Conservation (phyloP, 192 early-diverging fungal species). For the Podila horticola region DNA sequence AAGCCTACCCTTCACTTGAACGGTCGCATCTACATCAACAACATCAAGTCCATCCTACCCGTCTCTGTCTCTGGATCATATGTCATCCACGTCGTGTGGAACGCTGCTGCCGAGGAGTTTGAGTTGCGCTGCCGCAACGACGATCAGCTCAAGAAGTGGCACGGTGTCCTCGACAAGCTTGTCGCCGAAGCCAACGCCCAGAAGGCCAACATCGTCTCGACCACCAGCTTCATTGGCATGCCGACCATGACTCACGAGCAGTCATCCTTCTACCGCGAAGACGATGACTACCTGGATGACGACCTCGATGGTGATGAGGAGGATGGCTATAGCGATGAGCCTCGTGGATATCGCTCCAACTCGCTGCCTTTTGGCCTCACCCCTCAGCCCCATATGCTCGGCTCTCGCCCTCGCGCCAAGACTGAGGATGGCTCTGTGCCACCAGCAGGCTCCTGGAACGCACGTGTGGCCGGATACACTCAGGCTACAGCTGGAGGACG, state of each 20-base stretch:
- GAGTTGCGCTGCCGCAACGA: slow-evolving; percentile 88
- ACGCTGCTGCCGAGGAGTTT: slow-evolving; percentile 81
- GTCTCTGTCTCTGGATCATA: slow-evolving; percentile 57
- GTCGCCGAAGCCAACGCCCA: slow-evolving; percentile 63
- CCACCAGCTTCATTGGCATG: slow-evolving; percentile 44
- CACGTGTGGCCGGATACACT: slow-evolving; percentile 29
- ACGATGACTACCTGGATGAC: slow-evolving; percentile 61
- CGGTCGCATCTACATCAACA: slow-evolving; percentile 88
- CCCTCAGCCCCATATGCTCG: slow-evolving; percentile 37
- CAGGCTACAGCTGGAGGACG: slow-evolving; percentile 29
- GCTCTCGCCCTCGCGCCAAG: slow-evolving; percentile 44
- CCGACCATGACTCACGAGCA: slow-evolving; percentile 34
- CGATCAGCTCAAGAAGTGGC: slow-evolving; percentile 95
- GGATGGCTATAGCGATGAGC: slow-evolving; percentile 29
- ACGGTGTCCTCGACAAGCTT: slow-evolving; percentile 76
- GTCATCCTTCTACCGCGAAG: slow-evolving; percentile 53
- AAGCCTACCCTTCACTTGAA: slow-evolving; percentile 82
- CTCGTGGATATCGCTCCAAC: slow-evolving; percentile 49
- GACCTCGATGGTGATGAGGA: slow-evolving; percentile 53
- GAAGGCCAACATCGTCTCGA: slow-evolving; percentile 43
- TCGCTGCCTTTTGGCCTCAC: slow-evolving; percentile 52
- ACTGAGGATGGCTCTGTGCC: slow-evolving; percentile 48
- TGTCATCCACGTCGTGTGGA: slow-evolving; percentile 85
- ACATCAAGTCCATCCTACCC: slow-evolving; percentile 64
- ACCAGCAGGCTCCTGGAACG: slow-evolving; percentile 41